A percentile compares a stretch with the other conserved stretches of the same genome.
Evolutionary conservation across 257 asterid species (phyloP).

Genomic region (Solanum rostratum): DNA sequence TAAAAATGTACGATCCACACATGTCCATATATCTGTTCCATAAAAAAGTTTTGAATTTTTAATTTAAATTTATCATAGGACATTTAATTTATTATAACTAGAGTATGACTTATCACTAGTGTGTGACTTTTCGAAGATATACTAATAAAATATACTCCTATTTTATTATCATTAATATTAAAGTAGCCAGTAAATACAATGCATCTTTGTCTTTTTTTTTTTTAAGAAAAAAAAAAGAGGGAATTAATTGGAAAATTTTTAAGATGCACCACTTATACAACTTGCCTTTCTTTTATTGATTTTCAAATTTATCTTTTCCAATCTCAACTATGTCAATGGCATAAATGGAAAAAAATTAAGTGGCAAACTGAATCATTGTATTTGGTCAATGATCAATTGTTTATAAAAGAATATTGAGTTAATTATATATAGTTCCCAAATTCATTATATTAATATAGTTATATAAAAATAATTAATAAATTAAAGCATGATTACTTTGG

Average conservation of each 20-base stretch:
- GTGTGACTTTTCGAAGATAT: not conserved
- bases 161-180: not conserved
- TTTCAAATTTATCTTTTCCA: not conserved
- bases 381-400: not conserved
- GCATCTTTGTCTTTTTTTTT: not conserved
- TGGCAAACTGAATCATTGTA: not conserved
- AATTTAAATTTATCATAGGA: not conserved
- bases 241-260: not conserved
- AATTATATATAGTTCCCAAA: not conserved
- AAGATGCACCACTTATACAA: not conserved
- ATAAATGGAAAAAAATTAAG: not conserved
- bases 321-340: not conserved
- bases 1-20: too few species aligned
- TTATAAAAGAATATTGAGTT: not conserved
- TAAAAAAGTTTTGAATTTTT: too few species aligned
- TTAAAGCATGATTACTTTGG: not conserved
- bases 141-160: slow-evolving; percentile 3
- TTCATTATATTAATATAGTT: not conserved
- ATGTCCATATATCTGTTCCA: too few species aligned
- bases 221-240: not conserved
- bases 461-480: not conserved
- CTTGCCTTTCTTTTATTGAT: not conserved
- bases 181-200: not conserved
- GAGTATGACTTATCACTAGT: not conserved
- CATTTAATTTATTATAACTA: not conserved